Base-by-base conservation (phyloP, 441 rosid genomes). In the Erodium texanum region DNA sequence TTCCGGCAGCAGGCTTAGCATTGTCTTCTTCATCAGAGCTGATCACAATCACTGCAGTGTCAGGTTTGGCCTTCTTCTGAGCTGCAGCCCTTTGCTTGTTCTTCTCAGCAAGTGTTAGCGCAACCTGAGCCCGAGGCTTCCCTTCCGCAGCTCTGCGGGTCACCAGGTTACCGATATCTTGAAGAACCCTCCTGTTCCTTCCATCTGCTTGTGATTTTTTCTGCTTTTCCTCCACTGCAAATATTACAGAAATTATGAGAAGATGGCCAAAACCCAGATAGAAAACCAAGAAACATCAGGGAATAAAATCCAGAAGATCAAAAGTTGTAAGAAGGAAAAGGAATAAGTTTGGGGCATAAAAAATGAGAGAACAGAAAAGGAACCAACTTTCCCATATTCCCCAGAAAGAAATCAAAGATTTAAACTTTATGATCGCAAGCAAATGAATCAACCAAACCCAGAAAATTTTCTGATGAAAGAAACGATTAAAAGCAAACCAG, bases 101-200 rank as follows among this genome's bases (percentile, higher is more conserved):
- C 29, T 58, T 71, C 65, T 9, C 27, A 22, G 18, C 75, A 70
- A 70, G 50, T 67, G 71, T 27, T 69, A 56, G 48, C 34, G n/a
- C 75, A 16, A 82, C 76, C 8, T 59, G 69, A 74, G 59, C 11
- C 3, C 0, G 62, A 2, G 73, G 70, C 77, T 84, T 84, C 58
- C 67, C 81, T 15, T 68, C 76, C 20, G 67, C 70, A 8, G 68
- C 80, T 19, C 78, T 73, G 24, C 70, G 84, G 10, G 34, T 54
- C 34, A 76, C 84, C 1, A 81, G 72, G 75, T 86, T 86, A 15
- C 90, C 87, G 22, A 84, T 82, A 52, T 82, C 86, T 77, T 82
- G 78, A 73, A 84, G 86, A 81, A 68, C 87, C 29, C 78, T 80
- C 24, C 87, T 69, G 67, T 77, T 80, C 64, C 78, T 78, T 65